These are phyloP conservation scores for Neopestalotiopsis sp. DNA, from an alignment of 2,329 filamentous ascomycete genomes.

Conservation along the genomic window DNA sequence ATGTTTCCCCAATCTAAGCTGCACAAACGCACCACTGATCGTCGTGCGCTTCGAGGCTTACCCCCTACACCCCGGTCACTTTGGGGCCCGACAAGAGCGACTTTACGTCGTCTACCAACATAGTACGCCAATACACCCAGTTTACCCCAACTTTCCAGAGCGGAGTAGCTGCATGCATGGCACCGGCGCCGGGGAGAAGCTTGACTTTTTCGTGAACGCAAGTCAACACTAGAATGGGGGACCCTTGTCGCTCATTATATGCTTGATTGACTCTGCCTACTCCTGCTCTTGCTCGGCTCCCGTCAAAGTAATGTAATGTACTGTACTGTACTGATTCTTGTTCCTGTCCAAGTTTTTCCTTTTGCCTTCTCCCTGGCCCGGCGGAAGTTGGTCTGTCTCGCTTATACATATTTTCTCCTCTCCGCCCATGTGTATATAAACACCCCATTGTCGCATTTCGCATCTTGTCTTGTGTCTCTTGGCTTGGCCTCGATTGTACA, in stretches of 20 bases:
- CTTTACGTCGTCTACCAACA: background rate
- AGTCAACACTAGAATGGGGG: conserved; percentile 6
- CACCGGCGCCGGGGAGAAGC: conserved; percentile 13
- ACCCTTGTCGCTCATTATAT: conserved; percentile 9
- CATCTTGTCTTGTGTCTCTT: background rate
- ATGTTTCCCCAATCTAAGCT: conserved; percentile 19
- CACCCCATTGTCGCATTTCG: background rate
- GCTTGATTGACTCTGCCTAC: background rate
- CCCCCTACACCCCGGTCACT: background rate
- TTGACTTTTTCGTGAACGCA: conserved; percentile 13
- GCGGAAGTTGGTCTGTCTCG: background rate
- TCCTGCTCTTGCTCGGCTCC: background rate
- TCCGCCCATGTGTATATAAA: background rate
- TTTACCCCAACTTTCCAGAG: conserved; percentile 19
- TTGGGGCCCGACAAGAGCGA: background rate
- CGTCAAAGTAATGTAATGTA: too few species aligned
- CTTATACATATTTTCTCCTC: background rate
- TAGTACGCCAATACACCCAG: background rate
- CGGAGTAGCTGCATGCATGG: conserved; percentile 15
- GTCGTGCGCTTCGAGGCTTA: conserved; percentile 13
- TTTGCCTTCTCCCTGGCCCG: background rate
- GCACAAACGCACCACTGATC: conserved; percentile 20
- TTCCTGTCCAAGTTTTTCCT: background rate
- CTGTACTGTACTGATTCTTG: background rate
- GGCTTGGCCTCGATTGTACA: background rate